These are phyloP conservation scores for Forsythia suspensa DNA, from an alignment of 257 asterid species.

Conservation along the genomic window DNA sequence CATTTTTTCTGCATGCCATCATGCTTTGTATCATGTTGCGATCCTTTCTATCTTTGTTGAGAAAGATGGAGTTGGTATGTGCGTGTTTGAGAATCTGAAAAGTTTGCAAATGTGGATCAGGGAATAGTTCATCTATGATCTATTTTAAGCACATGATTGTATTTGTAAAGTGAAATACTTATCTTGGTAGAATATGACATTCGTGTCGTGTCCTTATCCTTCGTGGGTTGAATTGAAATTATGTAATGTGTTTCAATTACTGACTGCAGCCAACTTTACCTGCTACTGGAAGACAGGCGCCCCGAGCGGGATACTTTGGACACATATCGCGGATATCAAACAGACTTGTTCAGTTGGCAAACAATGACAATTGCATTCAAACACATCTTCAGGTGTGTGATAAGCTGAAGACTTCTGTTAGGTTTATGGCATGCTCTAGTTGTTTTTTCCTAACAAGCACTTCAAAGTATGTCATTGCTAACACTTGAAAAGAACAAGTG, in stretches of 20 bases:
- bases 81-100: background rate
- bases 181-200: background rate
- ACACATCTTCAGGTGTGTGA: conserved; percentile 68
- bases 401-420: background rate
- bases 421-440: background rate
- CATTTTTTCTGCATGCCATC: conserved; percentile 1
- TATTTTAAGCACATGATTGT: background rate
- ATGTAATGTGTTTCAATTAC: conserved; percentile 8
- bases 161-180: background rate
- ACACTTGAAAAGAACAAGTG: background rate
- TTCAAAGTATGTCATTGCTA: background rate
- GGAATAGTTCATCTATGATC: background rate
- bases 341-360: conserved; percentile 71
- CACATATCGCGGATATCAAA: conserved; percentile 84
- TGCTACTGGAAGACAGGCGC: conserved; percentile 60
- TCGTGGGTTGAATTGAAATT: conserved; percentile 1
- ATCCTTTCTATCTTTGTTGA: background rate
- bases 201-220: background rate
- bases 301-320: conserved; percentile 84
- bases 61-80: background rate
- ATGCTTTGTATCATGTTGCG: background rate
- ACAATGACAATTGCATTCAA: conserved; percentile 49
- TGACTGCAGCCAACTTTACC: conserved; percentile 80
- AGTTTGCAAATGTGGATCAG: background rate
- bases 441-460: background rate